Evolutionary conservation across 2,329 filamentous ascomycete species (phyloP).

Genomic region (Aspergillus versicolor): DNA sequence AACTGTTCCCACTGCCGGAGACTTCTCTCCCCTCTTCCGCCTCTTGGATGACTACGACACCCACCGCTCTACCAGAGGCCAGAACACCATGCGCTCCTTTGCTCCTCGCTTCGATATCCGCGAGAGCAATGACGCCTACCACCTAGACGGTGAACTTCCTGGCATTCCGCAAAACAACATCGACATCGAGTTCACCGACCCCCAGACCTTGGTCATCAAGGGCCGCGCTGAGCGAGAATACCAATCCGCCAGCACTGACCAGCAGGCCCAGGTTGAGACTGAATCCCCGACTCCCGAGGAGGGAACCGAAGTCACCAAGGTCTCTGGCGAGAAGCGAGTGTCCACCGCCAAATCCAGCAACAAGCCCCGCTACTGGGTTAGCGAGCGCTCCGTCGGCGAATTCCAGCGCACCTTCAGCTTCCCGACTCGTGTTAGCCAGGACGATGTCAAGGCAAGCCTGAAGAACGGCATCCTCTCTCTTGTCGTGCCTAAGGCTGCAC

Average conservation of each 20-base stretch:
- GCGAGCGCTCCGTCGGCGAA: conserved; percentile 58
- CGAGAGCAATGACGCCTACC: conserved; percentile 45
- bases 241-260: conserved; percentile 30
- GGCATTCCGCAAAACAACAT: conserved; percentile 49
- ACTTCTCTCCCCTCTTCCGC: conserved; percentile 46
- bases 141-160: conserved; percentile 50
- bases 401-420: conserved; percentile 62
- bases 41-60: conserved; percentile 47
- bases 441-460: conserved; percentile 60
- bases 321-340: conserved; percentile 24
- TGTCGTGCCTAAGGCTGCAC: conserved; percentile 56
- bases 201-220: conserved; percentile 48
- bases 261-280: conserved; percentile 10
- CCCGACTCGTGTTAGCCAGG: conserved; percentile 58
- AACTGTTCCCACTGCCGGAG: conserved; percentile 29
- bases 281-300: conserved; percentile 23
- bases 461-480: conserved; percentile 62
- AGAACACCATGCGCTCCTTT: conserved; percentile 31
- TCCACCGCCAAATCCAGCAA: conserved; percentile 15
- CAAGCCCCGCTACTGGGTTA: conserved; percentile 57
- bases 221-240: conserved; percentile 43
- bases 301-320: conserved; percentile 29
- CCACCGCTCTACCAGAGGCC: conserved; percentile 31
- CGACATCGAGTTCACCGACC: conserved; percentile 49
- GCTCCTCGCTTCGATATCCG: conserved; percentile 49